Conservation (phyloP, 345 rosid genomes). For the Reutealis trisperma region DNA sequence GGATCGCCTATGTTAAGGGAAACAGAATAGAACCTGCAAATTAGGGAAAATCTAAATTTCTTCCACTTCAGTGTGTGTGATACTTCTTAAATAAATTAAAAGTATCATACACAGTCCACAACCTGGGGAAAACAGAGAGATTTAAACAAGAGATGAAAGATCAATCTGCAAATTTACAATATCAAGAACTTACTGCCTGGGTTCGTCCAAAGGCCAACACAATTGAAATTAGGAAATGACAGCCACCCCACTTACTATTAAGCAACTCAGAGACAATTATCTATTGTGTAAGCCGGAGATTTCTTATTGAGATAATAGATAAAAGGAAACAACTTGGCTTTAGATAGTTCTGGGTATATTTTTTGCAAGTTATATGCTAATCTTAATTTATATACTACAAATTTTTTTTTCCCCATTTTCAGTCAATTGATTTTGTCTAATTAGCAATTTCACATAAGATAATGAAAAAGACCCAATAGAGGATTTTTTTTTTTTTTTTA, state of each 20-base stretch:
- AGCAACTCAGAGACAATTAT: too few relatives aligned
- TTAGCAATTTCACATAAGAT: neutral
- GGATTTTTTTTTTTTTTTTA: too few relatives aligned
- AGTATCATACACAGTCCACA: neutral
- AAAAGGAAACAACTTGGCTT: too few relatives aligned
- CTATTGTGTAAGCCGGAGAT: too few relatives aligned
- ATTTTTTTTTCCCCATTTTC: too few relatives aligned
- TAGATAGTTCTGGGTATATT: too few relatives aligned
- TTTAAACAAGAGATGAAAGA: neutral
- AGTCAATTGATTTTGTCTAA: neutral
- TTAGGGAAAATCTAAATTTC: neutral
- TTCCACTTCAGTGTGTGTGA: neutral
- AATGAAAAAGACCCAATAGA: neutral
- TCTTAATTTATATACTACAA: too few relatives aligned
- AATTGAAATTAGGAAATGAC: neutral
- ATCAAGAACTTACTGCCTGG: neutral
- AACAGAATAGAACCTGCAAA: constrained; percentile 75
- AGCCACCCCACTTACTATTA: neutral
- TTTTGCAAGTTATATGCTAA: too few relatives aligned
- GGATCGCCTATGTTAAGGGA: constrained; percentile 65
- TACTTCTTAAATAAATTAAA: neutral
- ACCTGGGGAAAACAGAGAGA: neutral
- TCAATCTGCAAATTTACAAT: neutral
- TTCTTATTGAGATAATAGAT: too few relatives aligned
- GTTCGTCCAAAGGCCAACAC: neutral